Evolutionary conservation across 352 stramenopile species (phyloP).

Genomic region (Globisporangium cylindrosporum): DNA sequence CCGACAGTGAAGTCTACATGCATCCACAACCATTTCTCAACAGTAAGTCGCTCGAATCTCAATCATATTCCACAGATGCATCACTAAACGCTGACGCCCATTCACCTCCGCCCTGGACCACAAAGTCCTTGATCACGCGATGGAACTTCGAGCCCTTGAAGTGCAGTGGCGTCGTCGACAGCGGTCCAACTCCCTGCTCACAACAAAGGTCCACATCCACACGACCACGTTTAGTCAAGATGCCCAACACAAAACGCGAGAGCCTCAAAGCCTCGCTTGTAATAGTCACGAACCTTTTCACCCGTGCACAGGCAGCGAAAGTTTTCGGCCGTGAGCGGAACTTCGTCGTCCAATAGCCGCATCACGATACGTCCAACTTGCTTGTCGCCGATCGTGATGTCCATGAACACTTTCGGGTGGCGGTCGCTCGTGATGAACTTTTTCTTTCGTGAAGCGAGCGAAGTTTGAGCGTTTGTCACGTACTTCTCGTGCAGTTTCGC

Average conservation of each 20-base stretch:
- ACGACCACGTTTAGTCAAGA: neutral
- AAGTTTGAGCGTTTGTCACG: slow-evolving; percentile 23
- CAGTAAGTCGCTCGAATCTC: neutral
- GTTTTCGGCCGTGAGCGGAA: slow-evolving; percentile 95
- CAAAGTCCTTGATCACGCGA: slow-evolving; percentile 92
- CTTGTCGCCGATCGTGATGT: slow-evolving; percentile 87
- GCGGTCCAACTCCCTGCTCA: slow-evolving; percentile 21
- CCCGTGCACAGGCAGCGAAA: slow-evolving; percentile 86
- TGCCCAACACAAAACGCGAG: slow-evolving; percentile 12
- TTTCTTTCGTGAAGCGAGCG: slow-evolving; percentile 43
- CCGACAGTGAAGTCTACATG: slow-evolving; percentile 53
- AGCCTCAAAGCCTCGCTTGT: neutral
- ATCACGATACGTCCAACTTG: slow-evolving; percentile 91
- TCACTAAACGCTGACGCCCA: neutral
- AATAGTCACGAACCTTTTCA: slow-evolving; percentile 54
- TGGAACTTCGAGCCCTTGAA: slow-evolving; percentile 91
- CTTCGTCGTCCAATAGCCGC: slow-evolving; percentile 92
- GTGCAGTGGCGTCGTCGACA: slow-evolving; percentile 37
- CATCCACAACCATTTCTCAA: neutral
- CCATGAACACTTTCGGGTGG: slow-evolving; percentile 94
- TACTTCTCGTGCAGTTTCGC: slow-evolving; percentile 69
- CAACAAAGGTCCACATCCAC: neutral
- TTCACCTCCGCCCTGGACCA: slow-evolving; percentile 81
- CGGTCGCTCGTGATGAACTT: slow-evolving; percentile 43
- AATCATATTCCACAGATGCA: neutral